phyloP scores from a whole-genome alignment of 306 rosid genomes.

The Arachis stenosperma region DNA sequence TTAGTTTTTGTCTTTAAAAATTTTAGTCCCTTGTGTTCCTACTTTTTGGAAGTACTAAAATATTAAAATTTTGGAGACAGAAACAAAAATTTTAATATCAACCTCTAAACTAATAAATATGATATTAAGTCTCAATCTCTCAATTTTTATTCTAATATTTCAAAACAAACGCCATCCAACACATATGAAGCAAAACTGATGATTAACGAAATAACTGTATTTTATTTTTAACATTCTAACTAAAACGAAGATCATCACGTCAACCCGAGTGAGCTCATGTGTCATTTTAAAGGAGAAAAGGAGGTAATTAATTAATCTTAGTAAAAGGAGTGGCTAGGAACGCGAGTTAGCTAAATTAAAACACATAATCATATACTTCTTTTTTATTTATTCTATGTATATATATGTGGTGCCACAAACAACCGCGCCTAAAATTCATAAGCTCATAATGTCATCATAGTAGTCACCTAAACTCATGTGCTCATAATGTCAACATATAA shows the following conservation, averaged over 20 bases:
- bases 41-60: too few species aligned
- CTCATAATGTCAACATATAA: conserved; percentile 24
- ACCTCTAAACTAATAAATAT: too few species aligned
- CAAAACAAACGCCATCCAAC: too few species aligned
- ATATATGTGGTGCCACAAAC: not conserved
- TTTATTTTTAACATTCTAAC: not conserved
- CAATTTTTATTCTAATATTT: too few species aligned
- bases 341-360: not conserved
- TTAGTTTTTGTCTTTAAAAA: too few species aligned
- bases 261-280: not conserved
- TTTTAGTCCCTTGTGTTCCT: too few species aligned
- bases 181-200: too few species aligned
- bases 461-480: not conserved
- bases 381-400: not conserved
- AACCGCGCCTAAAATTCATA: not conserved
- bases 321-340: conserved; percentile 3
- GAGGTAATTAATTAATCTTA: not conserved
- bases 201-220: too few species aligned
- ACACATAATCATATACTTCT: too few species aligned
- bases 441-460: conserved; percentile 23
- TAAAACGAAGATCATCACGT: conserved; percentile 16
- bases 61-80: too few species aligned
- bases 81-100: too few species aligned
- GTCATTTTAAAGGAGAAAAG: conserved; percentile 17
- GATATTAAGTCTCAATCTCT: too few species aligned